These are phyloP conservation scores for Acacia pycnantha DNA, from an alignment of 331 rosid species.

Conservation along the genomic window DNA sequence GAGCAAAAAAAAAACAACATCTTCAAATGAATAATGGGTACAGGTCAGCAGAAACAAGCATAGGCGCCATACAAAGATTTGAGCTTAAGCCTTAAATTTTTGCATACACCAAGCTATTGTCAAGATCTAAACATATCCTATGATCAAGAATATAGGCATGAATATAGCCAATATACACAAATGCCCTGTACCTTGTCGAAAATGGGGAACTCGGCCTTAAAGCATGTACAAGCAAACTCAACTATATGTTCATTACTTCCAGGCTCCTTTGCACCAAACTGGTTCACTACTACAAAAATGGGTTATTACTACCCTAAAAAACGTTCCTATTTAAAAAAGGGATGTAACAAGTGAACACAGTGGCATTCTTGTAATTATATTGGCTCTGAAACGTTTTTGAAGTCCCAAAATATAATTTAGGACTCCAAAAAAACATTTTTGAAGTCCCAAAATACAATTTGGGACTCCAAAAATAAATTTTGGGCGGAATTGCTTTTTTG, in stretches of 20 bases:
- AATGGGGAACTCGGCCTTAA: slow-evolving; percentile 89
- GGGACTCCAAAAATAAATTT: too few relatives aligned
- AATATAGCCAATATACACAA: neutral
- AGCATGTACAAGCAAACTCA: slow-evolving; percentile 89
- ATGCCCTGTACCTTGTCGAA: slow-evolving; percentile 69
- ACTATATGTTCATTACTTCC: slow-evolving; percentile 81
- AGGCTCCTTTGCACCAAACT: slow-evolving; percentile 97
- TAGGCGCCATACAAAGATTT: neutral
- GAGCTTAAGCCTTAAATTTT: neutral
- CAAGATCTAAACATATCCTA: neutral
- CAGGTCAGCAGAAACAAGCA: neutral
- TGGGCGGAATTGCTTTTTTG: too few relatives aligned
- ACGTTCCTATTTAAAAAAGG: too few relatives aligned
- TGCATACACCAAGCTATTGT: neutral
- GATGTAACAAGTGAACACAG: too few relatives aligned
- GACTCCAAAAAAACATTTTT: too few relatives aligned
- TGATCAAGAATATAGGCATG: neutral
- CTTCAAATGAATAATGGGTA: neutral
- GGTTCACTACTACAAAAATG: too few relatives aligned
- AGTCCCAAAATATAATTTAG: too few relatives aligned
- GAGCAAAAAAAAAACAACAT: too few relatives aligned
- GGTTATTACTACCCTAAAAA: too few relatives aligned
- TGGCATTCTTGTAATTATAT: too few relatives aligned
- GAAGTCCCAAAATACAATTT: too few relatives aligned
- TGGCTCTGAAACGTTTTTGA: too few relatives aligned